Percentiles rank a stretch among this genome's conserved stretches.
These are phyloP conservation scores for Dryas drummondii DNA, from an alignment of 306 rosid species.

Conservation along the genomic window DNA sequence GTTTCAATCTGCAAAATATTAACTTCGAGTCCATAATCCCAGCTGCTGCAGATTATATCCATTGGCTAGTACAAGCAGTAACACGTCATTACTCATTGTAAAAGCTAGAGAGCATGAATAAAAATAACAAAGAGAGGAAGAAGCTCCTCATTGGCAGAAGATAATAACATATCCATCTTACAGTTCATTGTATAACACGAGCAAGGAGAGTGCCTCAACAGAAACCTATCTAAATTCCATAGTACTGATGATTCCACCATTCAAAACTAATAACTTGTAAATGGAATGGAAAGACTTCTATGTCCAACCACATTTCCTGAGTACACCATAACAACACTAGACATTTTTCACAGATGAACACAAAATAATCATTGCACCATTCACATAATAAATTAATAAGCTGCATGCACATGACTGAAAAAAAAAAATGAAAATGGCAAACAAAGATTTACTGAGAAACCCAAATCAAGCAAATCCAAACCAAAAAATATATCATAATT, in stretches of 20 bases:
- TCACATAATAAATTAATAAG: neutral
- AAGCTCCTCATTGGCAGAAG: neutral
- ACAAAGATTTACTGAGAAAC: neutral
- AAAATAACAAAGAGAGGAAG: neutral
- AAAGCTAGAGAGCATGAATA: neutral
- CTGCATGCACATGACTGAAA: neutral
- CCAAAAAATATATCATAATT: neutral
- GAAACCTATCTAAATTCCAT: neutral
- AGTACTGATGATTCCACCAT: neutral
- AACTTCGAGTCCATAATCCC: neutral
- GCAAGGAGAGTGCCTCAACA: neutral
- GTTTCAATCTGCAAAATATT: neutral
- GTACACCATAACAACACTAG: neutral
- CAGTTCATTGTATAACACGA: neutral
- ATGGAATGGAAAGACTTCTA: neutral
- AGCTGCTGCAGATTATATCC: neutral
- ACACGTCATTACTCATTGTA: neutral
- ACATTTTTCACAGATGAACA: neutral
- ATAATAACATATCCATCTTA: too few relatives aligned
- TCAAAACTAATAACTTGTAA: neutral
- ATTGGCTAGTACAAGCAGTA: neutral
- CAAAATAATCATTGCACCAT: neutral
- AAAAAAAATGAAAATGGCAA: neutral
- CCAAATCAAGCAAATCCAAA: neutral
- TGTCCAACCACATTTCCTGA: neutral